Evolutionary conservation across 768 basidiomycete species (phyloP).

Genomic region (Agaricus sinodeliciosus): DNA sequence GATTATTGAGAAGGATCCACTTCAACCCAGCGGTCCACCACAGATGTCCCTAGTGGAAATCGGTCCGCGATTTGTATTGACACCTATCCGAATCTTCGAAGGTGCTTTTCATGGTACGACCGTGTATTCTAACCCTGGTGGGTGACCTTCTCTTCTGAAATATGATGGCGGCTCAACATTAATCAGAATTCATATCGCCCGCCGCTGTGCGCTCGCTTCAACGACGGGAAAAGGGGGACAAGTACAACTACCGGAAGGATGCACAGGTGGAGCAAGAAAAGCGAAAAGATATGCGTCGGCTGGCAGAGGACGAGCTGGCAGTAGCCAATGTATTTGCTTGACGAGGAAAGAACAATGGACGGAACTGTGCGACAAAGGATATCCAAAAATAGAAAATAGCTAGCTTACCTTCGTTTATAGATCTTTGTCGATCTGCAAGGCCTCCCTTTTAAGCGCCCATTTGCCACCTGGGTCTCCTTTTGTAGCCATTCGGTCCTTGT

Average conservation of each 20-base stretch:
- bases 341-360: not conserved
- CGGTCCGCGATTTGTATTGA: conserved; percentile 94
- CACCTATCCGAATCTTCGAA: conserved; percentile 97
- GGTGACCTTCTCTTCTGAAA: conserved; percentile 16
- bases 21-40: conserved; percentile 79
- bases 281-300: conserved; percentile 57
- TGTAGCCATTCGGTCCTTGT: conserved; percentile 18
- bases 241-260: conserved; percentile 78
- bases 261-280: conserved; percentile 59
- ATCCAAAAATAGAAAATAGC: not conserved
- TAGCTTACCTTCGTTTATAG: not conserved
- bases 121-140: conserved; percentile 92
- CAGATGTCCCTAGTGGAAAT: conserved; percentile 92
- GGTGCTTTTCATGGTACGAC: conserved; percentile 95
- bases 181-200: conserved; percentile 86
- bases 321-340: conserved; percentile 89
- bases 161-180: conserved; percentile 1
- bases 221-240: conserved; percentile 69
- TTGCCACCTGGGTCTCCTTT: not conserved
- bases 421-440: not conserved
- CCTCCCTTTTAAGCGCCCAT: conserved; percentile 1
- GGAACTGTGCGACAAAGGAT: conserved; percentile 4
- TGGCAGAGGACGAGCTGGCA: conserved; percentile 72
- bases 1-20: conserved; percentile 93
- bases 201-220: conserved; percentile 66